These are phyloP conservation scores for Solanum paucissectum DNA, from an alignment of 257 asterid species.

Conservation along the genomic window DNA sequence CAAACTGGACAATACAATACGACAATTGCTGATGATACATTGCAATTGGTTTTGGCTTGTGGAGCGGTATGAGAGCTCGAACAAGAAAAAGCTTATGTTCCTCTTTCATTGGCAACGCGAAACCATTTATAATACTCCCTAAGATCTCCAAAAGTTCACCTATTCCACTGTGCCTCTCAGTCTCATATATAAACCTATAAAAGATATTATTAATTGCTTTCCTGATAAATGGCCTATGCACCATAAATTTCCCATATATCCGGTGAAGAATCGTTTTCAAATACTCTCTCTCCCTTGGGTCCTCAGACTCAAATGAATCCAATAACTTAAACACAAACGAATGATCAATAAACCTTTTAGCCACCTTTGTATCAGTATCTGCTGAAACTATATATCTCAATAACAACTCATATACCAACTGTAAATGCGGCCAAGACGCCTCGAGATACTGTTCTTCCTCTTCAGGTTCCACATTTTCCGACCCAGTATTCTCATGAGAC, in stretches of 20 bases:
- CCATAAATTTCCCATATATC: slow-evolving; percentile 86
- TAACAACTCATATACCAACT: slow-evolving; percentile 58
- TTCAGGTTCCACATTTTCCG: slow-evolving; percentile 45
- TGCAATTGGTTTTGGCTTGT: slow-evolving; percentile 58
- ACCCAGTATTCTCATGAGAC: slow-evolving; percentile 45
- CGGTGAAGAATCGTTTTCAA: slow-evolving; percentile 76
- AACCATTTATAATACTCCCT: slow-evolving; percentile 87
- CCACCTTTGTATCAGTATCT: slow-evolving; percentile 59
- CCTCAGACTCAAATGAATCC: slow-evolving; percentile 77
- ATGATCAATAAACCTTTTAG: slow-evolving; percentile 65
- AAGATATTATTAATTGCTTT: slow-evolving; percentile 70
- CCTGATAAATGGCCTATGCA: slow-evolving; percentile 83
- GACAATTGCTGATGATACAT: slow-evolving; percentile 67
- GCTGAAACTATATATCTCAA: slow-evolving; percentile 60
- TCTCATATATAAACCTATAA: slow-evolving; percentile 65
- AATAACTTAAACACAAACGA: slow-evolving; percentile 59
- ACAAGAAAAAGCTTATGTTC: slow-evolving; percentile 85
- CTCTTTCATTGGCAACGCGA: slow-evolving; percentile 92
- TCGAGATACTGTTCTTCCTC: slow-evolving; percentile 66
- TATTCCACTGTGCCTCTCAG: slow-evolving; percentile 66
- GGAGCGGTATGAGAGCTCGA: slow-evolving; percentile 73
- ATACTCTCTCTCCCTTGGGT: slow-evolving; percentile 78
- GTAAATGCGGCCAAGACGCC: slow-evolving; percentile 77
- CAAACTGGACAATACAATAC: slow-evolving; percentile 64
- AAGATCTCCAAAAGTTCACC: slow-evolving; percentile 83